Evolutionary conservation across 2,329 filamentous ascomycete species (phyloP), one percentile per base, ranked within the genome.

Genomic region (Penicillium brasilianum): DNA sequence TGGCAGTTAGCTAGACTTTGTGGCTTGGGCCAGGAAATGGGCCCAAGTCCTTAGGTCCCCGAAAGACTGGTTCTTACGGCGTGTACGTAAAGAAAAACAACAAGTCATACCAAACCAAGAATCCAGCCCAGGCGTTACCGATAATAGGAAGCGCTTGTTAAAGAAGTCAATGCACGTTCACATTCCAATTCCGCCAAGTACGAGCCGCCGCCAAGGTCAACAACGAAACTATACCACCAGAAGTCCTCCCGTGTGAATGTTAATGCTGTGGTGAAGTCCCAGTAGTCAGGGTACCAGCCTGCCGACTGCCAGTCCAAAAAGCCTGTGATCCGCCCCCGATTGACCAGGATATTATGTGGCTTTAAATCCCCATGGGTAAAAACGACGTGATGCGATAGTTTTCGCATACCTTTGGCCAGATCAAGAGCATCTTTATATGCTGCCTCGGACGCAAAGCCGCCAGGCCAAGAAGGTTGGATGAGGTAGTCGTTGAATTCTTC

Each of bases 401-500:
- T 52, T 9, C 59, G 37, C 39, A 74, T 70, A 36, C 36, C 28
- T 55, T 59, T 69, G 8, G 67, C 68, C 11, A 60, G 44, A 51
- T 51, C 60, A 16, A 72, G 52, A 25, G 58, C 65, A 51, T 69
- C 57, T 18, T 72, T 59, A 51, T 73, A 73, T 56, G 59, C 64
- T 32, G 61, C 55, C 18, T 61, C 63, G 1, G 68, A 70, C 58
- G 50, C 41, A 50, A 73, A 71, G 13, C 62, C 64, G 57, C 68
- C 66, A 13, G 61, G 28, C 48, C 67, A 73, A 54, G 70, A 41
- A 6, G 66, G 56, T 57, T 57, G 61, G 30, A 74, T 62, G 30
- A 75, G 68, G 49, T 69, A 68, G 41, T 73, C 63, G 54, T 74
- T 70, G 46, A 76, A 69, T 7, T 73, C 69, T 32, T 60, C 56